Percentiles rank a stretch among this genome's conserved stretches.
Evolutionary conservation across 75 land plant genomes (phyloP).

Genomic region (Sequoia sempervirens): DNA sequence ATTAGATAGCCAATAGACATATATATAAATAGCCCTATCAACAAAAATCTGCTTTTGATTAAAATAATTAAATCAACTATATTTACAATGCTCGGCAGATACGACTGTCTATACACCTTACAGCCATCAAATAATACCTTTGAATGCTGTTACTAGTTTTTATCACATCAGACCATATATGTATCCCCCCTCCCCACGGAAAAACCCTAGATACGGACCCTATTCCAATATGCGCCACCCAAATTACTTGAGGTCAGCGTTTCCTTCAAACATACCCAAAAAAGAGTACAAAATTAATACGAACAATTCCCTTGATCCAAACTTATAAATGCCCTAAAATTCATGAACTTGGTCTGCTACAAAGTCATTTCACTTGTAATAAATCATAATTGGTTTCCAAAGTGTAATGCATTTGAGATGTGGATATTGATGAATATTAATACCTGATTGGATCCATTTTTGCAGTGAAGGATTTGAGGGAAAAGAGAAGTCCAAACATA

Average conservation of each 20-base stretch:
- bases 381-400: neutral
- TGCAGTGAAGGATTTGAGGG: slow-evolving; percentile 91
- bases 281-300: neutral
- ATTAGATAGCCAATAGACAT: too few relatives aligned
- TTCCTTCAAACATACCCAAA: neutral
- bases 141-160: too few relatives aligned
- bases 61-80: too few relatives aligned
- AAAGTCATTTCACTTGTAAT: neutral
- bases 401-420: neutral
- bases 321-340: neutral
- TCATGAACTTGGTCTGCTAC: neutral
- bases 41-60: too few relatives aligned
- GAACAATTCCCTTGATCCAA: neutral
- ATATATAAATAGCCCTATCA: too few relatives aligned
- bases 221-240: neutral
- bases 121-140: too few relatives aligned
- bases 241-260: neutral
- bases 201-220: neutral
- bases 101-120: too few relatives aligned
- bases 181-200: neutral
- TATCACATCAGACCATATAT: neutral
- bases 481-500: slow-evolving; percentile 99
- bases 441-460: slow-evolving; percentile 95
- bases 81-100: too few relatives aligned
- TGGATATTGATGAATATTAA: neutral